Conservation (phyloP, 1,284 basidiomycete species). For the Tausonia pullulans region DNA sequence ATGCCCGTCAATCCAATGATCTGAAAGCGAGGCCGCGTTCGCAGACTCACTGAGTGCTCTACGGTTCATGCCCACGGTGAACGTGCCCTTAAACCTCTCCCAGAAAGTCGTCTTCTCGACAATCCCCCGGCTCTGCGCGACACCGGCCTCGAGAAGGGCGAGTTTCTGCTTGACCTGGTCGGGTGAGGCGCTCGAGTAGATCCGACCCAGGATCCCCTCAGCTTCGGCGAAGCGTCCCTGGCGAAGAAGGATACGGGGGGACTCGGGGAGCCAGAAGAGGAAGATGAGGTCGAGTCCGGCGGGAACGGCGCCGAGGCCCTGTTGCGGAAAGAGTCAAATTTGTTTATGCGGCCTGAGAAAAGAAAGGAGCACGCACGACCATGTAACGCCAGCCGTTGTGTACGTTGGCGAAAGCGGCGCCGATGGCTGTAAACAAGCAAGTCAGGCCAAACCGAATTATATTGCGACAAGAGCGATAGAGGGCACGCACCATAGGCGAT, state of each 20-base stretch:
- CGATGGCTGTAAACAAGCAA: constrained; percentile 37
- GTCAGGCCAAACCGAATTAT: neutral
- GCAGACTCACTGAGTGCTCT: constrained; percentile 52
- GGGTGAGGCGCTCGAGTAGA: constrained; percentile 53
- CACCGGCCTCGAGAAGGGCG: constrained; percentile 45
- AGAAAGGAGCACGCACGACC: constrained; percentile 37
- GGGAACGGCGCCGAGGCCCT: constrained; percentile 51
- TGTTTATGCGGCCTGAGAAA: too few relatives aligned
- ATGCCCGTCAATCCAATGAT: neutral
- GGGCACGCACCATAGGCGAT: constrained; percentile 44
- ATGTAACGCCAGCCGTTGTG: constrained; percentile 68
- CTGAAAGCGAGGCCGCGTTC: neutral
- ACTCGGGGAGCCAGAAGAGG: constrained; percentile 60
- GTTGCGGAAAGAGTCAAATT: neutral
- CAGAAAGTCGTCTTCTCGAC: constrained; percentile 50
- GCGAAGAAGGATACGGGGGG: constrained; percentile 60
- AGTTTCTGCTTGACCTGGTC: constrained; percentile 58
- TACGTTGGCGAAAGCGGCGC: constrained; percentile 55
- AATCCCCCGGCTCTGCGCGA: constrained; percentile 53
- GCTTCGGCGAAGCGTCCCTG: constrained; percentile 44
- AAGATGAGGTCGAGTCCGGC: constrained; percentile 52
- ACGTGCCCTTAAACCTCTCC: constrained; percentile 47
- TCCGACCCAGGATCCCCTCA: constrained; percentile 45
- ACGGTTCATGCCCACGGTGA: constrained; percentile 49
- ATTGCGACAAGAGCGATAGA: neutral